phyloP scores from a whole-genome alignment of 1,284 basidiomycete species.

The Boletus sp. region DNA sequence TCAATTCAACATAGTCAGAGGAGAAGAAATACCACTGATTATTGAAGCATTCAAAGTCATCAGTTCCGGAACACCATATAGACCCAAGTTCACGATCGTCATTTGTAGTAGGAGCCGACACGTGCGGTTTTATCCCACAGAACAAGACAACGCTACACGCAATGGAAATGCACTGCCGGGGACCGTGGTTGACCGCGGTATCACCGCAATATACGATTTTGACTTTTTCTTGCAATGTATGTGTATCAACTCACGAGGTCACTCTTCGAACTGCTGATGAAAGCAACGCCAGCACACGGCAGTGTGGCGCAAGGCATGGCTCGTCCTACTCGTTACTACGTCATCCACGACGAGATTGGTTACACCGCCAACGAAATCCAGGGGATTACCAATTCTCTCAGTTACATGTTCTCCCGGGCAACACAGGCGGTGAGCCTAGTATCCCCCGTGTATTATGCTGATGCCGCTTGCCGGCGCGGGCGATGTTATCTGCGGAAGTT shows the following conservation, averaged over 20 bases:
- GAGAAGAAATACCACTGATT: neutral
- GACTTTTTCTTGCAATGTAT: slow-evolving; percentile 3
- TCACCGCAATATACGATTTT: slow-evolving; percentile 1
- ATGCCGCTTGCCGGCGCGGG: neutral
- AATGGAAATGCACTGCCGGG: neutral
- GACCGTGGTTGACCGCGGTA: neutral
- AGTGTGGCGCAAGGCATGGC: neutral
- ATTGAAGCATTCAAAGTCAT: neutral
- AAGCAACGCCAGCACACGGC: neutral
- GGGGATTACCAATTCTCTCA: neutral
- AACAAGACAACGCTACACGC: neutral
- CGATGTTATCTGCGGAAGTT: neutral
- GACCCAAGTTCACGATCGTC: neutral
- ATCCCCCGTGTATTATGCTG: neutral
- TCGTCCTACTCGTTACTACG: neutral
- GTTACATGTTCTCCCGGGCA: neutral
- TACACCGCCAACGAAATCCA: neutral
- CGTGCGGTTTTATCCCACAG: neutral
- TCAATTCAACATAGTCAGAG: neutral
- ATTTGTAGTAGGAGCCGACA: neutral
- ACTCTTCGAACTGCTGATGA: neutral
- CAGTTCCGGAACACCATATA: neutral
- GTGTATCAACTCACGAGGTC: neutral
- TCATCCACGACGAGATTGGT: neutral
- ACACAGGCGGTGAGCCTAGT: neutral